Evolutionary conservation across 2,329 filamentous ascomycete genomes (phyloP).

Genomic region (Aspergillus piperis): DNA sequence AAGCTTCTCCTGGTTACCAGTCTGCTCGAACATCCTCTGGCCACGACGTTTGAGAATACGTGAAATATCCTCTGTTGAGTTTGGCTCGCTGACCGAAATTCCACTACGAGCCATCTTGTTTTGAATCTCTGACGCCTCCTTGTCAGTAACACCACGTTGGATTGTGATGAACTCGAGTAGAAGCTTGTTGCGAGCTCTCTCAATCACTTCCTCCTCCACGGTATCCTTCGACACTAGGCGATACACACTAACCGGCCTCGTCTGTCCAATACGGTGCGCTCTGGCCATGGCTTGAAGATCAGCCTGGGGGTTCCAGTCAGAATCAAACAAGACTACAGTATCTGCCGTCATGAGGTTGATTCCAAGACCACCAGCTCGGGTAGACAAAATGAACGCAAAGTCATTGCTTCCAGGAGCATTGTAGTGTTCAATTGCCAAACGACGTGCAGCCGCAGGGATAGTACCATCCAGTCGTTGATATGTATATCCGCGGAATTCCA

Average conservation of each 20-base stretch:
- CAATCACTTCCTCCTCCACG: constrained; percentile 95
- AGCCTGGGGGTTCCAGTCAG: constrained; percentile 94
- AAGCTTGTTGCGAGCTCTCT: constrained; percentile 94
- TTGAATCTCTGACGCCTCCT: constrained; percentile 80
- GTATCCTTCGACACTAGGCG: constrained; percentile 97
- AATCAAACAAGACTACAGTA: constrained; percentile 96
- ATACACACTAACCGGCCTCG: constrained; percentile 93
- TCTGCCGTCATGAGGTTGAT: constrained; percentile 99
- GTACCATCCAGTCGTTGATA: constrained; percentile 96
- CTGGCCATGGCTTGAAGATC: constrained; percentile 98
- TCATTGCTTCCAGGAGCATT: constrained; percentile 95
- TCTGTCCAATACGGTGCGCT: constrained; percentile 96
- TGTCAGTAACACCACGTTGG: constrained; percentile 93
- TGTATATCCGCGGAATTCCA: constrained; percentile 88
- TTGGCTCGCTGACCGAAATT: constrained; percentile 68
- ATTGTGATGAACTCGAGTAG: constrained; percentile 97
- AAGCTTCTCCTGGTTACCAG: constrained; percentile 91
- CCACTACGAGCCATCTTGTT: constrained; percentile 71
- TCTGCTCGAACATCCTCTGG: constrained; percentile 99
- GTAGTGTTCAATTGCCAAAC: constrained; percentile 96
- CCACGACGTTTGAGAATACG: constrained; percentile 95
- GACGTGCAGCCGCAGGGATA: constrained; percentile 81
- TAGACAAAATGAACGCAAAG: constrained; percentile 94
- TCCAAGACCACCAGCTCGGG: constrained; percentile 91
- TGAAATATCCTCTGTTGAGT: constrained; percentile 90